Base-by-base conservation (phyloP, 2,329 filamentous ascomycete species). In the Akanthomyces muscarius region DNA sequence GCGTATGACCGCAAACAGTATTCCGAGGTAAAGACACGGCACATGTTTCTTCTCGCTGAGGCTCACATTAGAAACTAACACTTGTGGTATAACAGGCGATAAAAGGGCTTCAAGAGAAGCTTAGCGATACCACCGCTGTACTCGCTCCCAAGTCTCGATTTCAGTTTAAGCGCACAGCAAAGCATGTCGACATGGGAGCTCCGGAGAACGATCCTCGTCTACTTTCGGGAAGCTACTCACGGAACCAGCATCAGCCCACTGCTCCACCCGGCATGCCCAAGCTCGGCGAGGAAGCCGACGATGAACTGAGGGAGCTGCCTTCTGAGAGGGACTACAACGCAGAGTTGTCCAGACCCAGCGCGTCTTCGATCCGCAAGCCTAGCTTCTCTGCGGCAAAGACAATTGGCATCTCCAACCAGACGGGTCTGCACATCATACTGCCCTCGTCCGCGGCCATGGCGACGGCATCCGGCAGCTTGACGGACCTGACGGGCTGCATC, bases 1-100 rank as follows among this genome's bases (percentile, higher is more conserved):
- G 87, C 92, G 8, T 96, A 97, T 72, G 95, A 98, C 71, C 91
- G 95, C 74, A 86, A 91, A 68, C 89, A 89, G 28, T 98, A 97
- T 72, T 85, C 88, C 50, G 87, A 93, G 78, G 91, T 92, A 76
- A 61, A 70, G 64, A 30, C 52, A 18, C 8, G 21, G 16, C 23
- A 16, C 11, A 41, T 4, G 11, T 28, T 16, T 7, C 30, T 21
- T 30, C 3, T 14, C 1, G 10, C 28, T 30, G 8, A 30, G 41
- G 0, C 18, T 16, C 16, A 28, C 10, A 30, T n/a, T 44, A 36
- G n/a, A 45, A 47, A 38, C 45, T 62, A 25, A 56, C 18, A 42
- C 3, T 11, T 10, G 4, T 30, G 16, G 53, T 14, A 62, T 61
- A 48, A 11, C 69, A 92, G 86, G 85, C 90, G 25, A 87, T 97